Conservation (phyloP, 371 early-diverging fungal species). For the Blakeslea trispora region DNA sequence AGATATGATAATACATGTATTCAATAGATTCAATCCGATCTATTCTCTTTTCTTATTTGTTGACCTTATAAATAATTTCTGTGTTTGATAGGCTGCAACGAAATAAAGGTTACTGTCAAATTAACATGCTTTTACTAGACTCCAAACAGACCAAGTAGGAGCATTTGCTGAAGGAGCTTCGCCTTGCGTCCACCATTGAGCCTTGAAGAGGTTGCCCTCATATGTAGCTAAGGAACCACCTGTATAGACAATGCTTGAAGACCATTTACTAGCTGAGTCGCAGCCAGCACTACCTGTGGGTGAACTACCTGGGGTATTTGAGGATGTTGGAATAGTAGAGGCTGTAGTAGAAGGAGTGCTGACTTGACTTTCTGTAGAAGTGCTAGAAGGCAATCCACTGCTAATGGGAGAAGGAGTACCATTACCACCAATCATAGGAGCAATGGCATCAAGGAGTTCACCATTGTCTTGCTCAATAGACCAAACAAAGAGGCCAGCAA, state of each 20-base stretch:
- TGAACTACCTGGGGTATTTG: slow-evolving; percentile 5
- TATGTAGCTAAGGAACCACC: slow-evolving; percentile 34
- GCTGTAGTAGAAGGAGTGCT: slow-evolving; percentile 7
- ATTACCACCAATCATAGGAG: slow-evolving; percentile 20
- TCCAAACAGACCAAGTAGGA: slow-evolving; percentile 14
- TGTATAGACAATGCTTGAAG: slow-evolving; percentile 15
- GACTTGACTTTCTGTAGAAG: slow-evolving; percentile 1
- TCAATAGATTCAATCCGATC: not conserved
- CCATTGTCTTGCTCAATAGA: slow-evolving; percentile 55
- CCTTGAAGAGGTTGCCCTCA: slow-evolving; percentile 34
- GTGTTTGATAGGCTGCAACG: too few relatives aligned
- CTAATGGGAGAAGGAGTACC: slow-evolving; percentile 11
- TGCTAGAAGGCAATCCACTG: slow-evolving; percentile 11
- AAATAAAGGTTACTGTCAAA: not conserved
- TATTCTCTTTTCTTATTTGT: not conserved
- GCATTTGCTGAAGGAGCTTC: slow-evolving; percentile 22
- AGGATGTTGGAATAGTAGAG: slow-evolving; percentile 2
- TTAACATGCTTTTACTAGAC: slow-evolving; percentile 12
- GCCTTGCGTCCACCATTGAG: slow-evolving; percentile 51
- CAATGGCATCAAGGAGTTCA: slow-evolving; percentile 52
- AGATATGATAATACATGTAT: not conserved
- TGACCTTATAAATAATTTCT: too few relatives aligned
- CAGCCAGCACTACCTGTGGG: slow-evolving; percentile 18
- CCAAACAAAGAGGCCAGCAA: slow-evolving; percentile 67
- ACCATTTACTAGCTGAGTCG: slow-evolving; percentile 18